Base-by-base conservation (phyloP, 768 basidiomycete species). In the Termitomyces sp. region DNA sequence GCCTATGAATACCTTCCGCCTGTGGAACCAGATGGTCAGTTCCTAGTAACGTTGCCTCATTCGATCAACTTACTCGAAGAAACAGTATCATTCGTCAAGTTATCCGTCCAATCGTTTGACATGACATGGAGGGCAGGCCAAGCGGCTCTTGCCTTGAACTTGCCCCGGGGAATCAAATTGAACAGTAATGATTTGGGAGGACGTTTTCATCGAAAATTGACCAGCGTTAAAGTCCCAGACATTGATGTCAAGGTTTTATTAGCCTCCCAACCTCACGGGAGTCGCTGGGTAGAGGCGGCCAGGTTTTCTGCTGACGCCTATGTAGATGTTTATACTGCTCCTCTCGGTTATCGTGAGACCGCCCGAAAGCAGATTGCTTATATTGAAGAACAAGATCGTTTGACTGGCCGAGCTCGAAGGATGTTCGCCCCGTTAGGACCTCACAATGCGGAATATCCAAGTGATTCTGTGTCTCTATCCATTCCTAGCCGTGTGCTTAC, bases 51-150 rank as follows among this genome's bases (percentile, higher is more conserved):
- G 50, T 34, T 46, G 13, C 55, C 10, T 29, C 12, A 2, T 29
- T 26, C 6, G n/a, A 52, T 39, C 12, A 22, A 9, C 51, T 57
- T 8, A 57, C 16, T 29, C 22, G 7, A 20, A 36, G 54, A 13
- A 44, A 22, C 55, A 96, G 94, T 93, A 34, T 97, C 94, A 0
- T 92, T 96, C 65, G 70, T 94, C 64, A 93, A 90, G 59, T 66
- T 95, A 22, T 72, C 79, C 0, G 33, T 92, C 31, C 77, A 75
- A 42, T 66, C 76, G 2, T 51, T 88, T 22, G 82, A 91, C 54
- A 62, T 80, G 7, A 80, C 81, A 4, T 84, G 87, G 75, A 73
- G 73, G 57, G 78, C 79, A 7, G 79, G 76, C 4, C 69, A 72
- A 31, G 79, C 83, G 22, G 85, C 85, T 0, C 33, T 88, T 12